phyloP scores from a whole-genome alignment of 257 asterid species.

The Ajuga chamaepitys region DNA sequence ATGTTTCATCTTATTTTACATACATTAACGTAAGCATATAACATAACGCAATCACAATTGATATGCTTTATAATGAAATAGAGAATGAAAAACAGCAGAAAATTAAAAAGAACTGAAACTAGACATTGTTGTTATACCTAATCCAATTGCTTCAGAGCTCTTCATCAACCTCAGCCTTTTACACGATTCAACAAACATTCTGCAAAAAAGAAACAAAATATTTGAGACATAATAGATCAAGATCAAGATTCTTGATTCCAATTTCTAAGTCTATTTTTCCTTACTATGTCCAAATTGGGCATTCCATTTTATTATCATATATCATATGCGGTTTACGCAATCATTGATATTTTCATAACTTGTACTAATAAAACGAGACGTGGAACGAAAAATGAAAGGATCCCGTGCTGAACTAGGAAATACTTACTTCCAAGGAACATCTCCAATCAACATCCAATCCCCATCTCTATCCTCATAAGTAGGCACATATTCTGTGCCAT shows the following conservation, averaged over 20 bases:
- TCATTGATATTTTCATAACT: too few relatives aligned
- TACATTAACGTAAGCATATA: too few relatives aligned
- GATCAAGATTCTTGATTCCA: neutral
- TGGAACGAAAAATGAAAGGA: too few relatives aligned
- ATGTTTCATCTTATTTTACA: too few relatives aligned
- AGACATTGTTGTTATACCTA: conserved; percentile 16
- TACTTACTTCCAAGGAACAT: conserved; percentile 78
- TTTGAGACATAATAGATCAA: neutral
- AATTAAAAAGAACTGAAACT: neutral
- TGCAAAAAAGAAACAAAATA: conserved; percentile 9
- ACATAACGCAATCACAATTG: neutral
- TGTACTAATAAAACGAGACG: too few relatives aligned
- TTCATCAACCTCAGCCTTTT: conserved; percentile 75
- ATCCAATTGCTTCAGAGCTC: conserved; percentile 42
- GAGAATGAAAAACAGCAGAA: neutral
- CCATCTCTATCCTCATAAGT: conserved; percentile 86
- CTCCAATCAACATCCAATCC: conserved; percentile 89
- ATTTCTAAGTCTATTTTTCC: too few relatives aligned
- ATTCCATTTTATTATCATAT: too few relatives aligned
- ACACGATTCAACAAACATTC: conserved; percentile 79
- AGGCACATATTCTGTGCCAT: conserved; percentile 67
- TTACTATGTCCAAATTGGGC: too few relatives aligned
- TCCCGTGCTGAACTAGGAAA: too few relatives aligned
- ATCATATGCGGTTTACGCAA: too few relatives aligned
- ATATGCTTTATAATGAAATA: neutral